Base-by-base conservation (phyloP, 1,284 basidiomycete species). In the Naganishia sp. region DNA sequence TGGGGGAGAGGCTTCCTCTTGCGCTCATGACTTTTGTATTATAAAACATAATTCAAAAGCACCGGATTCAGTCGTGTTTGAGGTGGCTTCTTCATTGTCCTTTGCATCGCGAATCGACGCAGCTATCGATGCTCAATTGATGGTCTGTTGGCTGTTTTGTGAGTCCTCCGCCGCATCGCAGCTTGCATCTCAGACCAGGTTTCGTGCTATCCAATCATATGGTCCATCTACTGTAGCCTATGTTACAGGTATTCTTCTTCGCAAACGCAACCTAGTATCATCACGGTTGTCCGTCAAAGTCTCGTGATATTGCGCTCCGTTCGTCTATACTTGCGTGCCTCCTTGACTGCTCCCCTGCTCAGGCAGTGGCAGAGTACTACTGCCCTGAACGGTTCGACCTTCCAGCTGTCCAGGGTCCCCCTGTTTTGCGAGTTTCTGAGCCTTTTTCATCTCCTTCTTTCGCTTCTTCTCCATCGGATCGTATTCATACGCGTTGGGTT, bases 381-480 rank as follows among this genome's bases (percentile, higher is more conserved):
- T 28, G 28, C 13, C 36, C 36, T 13, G 36, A 39, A 39, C 36
- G 36, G 36, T 13, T 39, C 13, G 36, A 13, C 36, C 36, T 9
- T 39, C 36, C 36, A 13, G 13, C 36, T 39, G 36, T 10, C 36
- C 36, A 13, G 36, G 10, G 36, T 25, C 48, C 59, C 64, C 68
- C 53, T 66, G 13, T 42, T 54, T 5, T 53, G 68, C 68, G 52
- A 68, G 67, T 49, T 64, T 59, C 39, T 72, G 70, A 3, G 73
- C 72, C 69, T 78, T 78, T n/a, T 79, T 77, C 61, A 79, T 63
- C 1, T 77, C 78, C 49, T 77, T 64, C 66, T 78, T 77, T 7
- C 57, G 4, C 49, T 52, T 61, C 33, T 50, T 36, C 23, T 61
- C 57, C 31, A 39, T 49, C 44, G 57, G 57, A 52, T 61, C 61